Evolutionary conservation across 1,284 basidiomycete species (phyloP), one percentile per base, ranked within the genome.

Genomic region (Anthracocystis walkeri): DNA sequence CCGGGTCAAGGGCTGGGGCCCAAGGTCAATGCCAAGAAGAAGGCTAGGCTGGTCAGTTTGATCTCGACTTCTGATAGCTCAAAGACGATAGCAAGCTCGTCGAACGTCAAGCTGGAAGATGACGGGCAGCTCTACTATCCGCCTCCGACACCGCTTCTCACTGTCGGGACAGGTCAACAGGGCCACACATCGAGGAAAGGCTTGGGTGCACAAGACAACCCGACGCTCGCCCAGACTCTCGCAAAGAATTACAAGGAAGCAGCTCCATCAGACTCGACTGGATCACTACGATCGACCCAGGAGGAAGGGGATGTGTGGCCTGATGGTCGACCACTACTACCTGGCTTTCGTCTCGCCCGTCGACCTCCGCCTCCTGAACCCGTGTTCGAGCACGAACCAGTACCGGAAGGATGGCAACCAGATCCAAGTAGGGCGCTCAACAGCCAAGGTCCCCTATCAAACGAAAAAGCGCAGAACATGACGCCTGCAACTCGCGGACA

Each of bases 1-100:
- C 86, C 91, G 0, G 96, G 95, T 0, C 94, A 97, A 85, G 96
- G 95, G 5, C 90, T 98, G 27, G 96, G 96, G 0, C 94, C 95
- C 1, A 90, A 95, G 7, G 87, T 98, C n/a, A 91, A 93, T 2
- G 89, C 92, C 61, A 88, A 90, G 41, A 91, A 93, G 81, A 89
- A 92, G 41, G 90, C 89, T 74, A 87, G 90, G 18, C 27, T 81
- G 12, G 11, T 60, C 6, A 29, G 53, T 11, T 20, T 72, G 38
- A 46, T 73, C n/a, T 53, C 58, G 10, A 50, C 20, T 33, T 55
- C 46, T 40, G 56, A 52, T 49, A 31, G 27, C 41, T 0, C 48
- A 20, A 31, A 45, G 29, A 5, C 45, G 14, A 11, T 41, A 20
- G 45, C 58, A 5, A 54, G 42, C 8, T 56, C 54, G n/a, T 62